Evolutionary conservation across 768 basidiomycete genomes (phyloP), one percentile per base, ranked within the genome.

Genomic region (Suillus americanus): DNA sequence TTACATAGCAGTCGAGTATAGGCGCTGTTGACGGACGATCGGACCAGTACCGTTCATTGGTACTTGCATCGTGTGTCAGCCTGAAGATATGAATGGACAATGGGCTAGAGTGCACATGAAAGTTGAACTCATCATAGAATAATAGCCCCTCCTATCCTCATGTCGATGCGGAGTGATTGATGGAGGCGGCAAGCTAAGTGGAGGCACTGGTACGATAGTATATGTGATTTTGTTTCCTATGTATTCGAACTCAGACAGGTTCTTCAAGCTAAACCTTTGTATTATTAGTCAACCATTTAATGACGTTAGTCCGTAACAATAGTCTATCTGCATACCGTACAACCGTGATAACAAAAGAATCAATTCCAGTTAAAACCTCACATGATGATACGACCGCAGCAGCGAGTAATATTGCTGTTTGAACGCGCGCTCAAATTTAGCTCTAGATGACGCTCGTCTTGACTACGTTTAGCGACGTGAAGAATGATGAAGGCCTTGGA

Each of bases 321-420:
- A 28, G 8, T 25, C 5, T 18, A 43, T 57, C 56, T 18, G 56
- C 37, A 40, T 57, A 57, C 5, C 16, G 25, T 18, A 37, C 23
- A 57, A 10, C 48, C 48, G 81, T 84, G 63, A 82, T 80, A 60
- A 81, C 80, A 20, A 84, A 85, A 37, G 89, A 91, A 66, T 89
- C 90, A 28, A 85, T 91, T 64, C 91, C 88, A 62, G 90, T 98
- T 56, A 97, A 40, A 40, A 98, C 97, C 2, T 88, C 90, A 14
- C 96, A 99, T 75, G 94, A 97, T 77, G 96, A 98, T 79, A 97
- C 97, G 94, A 98, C 98, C 68, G 95, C 97, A 77, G 61, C 33
- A 33, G 18, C 37, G 18, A 23, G 14, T 53, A 41, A 25, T 16
- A 12, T 20, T 2, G 5, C 37, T 20, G 9, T 16, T 37, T 30